Evolutionary conservation across 495 filamentous ascomycete genomes (phyloP).

Genomic region (Xylaria grammica): DNA sequence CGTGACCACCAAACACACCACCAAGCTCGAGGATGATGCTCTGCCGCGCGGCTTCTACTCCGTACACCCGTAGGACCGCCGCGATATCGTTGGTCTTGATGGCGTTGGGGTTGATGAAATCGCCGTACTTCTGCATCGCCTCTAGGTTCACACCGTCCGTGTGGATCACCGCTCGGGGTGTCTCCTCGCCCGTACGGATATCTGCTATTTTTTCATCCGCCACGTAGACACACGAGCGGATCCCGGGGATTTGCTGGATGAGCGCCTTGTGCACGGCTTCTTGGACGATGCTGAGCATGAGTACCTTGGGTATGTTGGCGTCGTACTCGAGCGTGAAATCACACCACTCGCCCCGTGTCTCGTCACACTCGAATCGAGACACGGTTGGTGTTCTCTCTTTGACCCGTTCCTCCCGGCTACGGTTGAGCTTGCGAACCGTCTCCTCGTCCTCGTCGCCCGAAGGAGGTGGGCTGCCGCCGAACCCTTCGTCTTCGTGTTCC

Average conservation of each 20-base stretch:
- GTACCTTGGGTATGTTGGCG: conserved; percentile 80
- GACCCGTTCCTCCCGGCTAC: conserved; percentile 68
- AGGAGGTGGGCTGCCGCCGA: conserved; percentile 56
- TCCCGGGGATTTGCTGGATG: conserved; percentile 82
- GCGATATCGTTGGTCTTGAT: conserved; percentile 93
- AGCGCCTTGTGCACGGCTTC: conserved; percentile 73
- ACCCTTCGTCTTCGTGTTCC: conserved; percentile 60
- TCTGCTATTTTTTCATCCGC: conserved; percentile 64
- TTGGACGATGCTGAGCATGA: conserved; percentile 90
- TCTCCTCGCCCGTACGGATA: conserved; percentile 49
- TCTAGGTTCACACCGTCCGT: conserved; percentile 87
- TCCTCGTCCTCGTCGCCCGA: conserved; percentile 54
- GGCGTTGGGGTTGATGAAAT: conserved; percentile 83
- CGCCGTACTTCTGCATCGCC: conserved; percentile 86
- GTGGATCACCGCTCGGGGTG: conserved; percentile 63
- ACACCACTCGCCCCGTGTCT: conserved; percentile 72
- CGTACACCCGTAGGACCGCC: conserved; percentile 82
- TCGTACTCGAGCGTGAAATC: conserved; percentile 85
- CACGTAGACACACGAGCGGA: conserved; percentile 75
- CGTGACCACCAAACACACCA: conserved; percentile 86
- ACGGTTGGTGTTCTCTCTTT: conserved; percentile 69
- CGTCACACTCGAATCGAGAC: conserved; percentile 79
- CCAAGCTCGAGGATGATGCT: conserved; percentile 88
- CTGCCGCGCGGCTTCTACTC: conserved; percentile 88
- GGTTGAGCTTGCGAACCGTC: conserved; percentile 32